These are phyloP conservation scores for Dicorynia guianensis DNA, from an alignment of 306 rosid species.

Conservation along the genomic window DNA sequence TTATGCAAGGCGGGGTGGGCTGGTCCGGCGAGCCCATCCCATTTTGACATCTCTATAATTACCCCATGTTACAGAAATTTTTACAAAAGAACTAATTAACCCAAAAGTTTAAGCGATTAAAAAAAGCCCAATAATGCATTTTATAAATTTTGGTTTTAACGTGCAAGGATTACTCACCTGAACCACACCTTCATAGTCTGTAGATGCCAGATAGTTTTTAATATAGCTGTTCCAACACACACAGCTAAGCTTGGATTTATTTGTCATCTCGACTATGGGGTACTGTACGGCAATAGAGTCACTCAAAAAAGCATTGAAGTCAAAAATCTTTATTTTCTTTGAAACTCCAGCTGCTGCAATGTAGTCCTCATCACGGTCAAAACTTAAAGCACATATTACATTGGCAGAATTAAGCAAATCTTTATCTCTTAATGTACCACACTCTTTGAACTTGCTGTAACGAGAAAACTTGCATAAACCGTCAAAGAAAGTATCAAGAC, in stretches of 20 bases:
- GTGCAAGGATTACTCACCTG: conserved; percentile 69
- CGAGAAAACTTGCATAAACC: conserved; percentile 92
- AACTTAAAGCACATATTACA: conserved; percentile 89
- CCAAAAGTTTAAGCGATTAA: background rate
- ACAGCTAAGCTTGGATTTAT: conserved; percentile 82
- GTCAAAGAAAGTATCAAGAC: conserved; percentile 78
- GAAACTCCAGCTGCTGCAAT: conserved; percentile 95
- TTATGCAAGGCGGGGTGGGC: too few species aligned
- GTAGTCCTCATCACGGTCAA: conserved; percentile 91
- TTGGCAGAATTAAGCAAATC: conserved; percentile 78
- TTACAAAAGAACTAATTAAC: background rate
- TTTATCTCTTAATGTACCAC: conserved; percentile 76
- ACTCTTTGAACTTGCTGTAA: conserved; percentile 81
- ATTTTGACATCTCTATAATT: too few species aligned
- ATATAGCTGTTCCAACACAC: conserved; percentile 91
- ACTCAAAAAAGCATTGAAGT: conserved; percentile 65
- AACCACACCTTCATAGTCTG: conserved; percentile 90
- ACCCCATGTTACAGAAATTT: background rate
- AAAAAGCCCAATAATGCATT: conserved; percentile 6
- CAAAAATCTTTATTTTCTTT: conserved; percentile 88
- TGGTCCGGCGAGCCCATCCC: too few species aligned
- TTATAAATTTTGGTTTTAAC: background rate
- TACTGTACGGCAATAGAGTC: conserved; percentile 81
- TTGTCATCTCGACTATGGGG: conserved; percentile 84
- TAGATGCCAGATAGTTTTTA: conserved; percentile 89